Conservation (phyloP, 805 yeast genomes). For the Wilhelminamyces savonicus region DNA sequence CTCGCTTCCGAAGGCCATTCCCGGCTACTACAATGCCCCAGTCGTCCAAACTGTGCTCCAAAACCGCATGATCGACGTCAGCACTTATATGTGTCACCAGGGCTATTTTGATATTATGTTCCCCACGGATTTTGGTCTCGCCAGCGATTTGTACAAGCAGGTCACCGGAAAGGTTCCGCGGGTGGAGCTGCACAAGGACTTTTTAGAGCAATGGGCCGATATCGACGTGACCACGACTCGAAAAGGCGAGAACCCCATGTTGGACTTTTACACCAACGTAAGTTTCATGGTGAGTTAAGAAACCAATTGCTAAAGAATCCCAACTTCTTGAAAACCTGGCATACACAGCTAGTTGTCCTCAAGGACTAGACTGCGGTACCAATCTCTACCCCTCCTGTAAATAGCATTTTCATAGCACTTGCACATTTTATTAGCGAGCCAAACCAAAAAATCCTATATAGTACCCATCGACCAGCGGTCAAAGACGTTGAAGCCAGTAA, state of each 20-base stretch:
- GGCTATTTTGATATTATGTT: slow-evolving; percentile 86
- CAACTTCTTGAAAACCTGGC: too few relatives aligned
- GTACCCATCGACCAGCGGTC: too few relatives aligned
- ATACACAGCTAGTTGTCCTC: not conserved
- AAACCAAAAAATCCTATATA: too few relatives aligned
- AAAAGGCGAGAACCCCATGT: slow-evolving; percentile 80
- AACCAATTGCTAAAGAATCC: too few relatives aligned
- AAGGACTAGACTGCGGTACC: too few relatives aligned
- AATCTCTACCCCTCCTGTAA: too few relatives aligned
- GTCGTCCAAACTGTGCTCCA: slow-evolving; percentile 74
- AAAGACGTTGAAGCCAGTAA: too few relatives aligned
- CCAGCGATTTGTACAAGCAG: slow-evolving; percentile 54
- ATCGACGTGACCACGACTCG: slow-evolving; percentile 58
- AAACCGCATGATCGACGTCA: slow-evolving; percentile 60
- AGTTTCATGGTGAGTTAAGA: slow-evolving; percentile 49
- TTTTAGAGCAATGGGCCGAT: slow-evolving; percentile 68
- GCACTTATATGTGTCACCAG: slow-evolving; percentile 76
- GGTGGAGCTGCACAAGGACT: slow-evolving; percentile 55
- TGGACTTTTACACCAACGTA: slow-evolving; percentile 70
- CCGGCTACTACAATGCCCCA: slow-evolving; percentile 62
- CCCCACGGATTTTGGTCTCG: slow-evolving; percentile 68
- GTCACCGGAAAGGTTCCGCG: slow-evolving; percentile 56
- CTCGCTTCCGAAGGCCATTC: slow-evolving; percentile 37
- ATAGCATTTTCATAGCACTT: too few relatives aligned
- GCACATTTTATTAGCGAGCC: too few relatives aligned